Conservation (phyloP, 1,284 basidiomycete genomes). For the Ganoderma sinense region DNA sequence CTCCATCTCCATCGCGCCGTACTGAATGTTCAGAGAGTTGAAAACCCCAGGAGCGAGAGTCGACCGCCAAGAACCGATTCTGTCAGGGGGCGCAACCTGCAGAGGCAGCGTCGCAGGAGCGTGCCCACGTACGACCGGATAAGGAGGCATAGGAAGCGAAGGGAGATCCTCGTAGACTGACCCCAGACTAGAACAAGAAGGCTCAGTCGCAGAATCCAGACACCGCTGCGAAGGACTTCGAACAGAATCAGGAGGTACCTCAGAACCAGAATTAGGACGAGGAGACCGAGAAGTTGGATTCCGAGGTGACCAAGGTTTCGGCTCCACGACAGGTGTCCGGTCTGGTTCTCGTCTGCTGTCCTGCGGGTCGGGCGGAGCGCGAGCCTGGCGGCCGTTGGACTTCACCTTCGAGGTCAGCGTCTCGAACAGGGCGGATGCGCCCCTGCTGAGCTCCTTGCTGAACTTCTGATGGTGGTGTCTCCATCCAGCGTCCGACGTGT, state of each 20-base stretch:
- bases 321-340: constrained; percentile 19
- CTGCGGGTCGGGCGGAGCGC: no score
- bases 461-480: constrained; percentile 32
- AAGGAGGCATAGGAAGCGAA: constrained; percentile 16
- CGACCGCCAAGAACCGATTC: constrained; percentile 35
- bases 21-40: constrained; percentile 36
- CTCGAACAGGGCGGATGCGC: constrained; percentile 61
- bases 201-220: constrained; percentile 22
- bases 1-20: constrained; percentile 58
- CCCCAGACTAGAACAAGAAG: constrained; percentile 31
- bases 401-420: constrained; percentile 40
- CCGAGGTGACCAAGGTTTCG: constrained; percentile 10
- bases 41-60: constrained; percentile 36
- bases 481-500: constrained; percentile 46
- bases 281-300: background rate
- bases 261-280: constrained; percentile 1
- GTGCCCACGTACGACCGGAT: constrained; percentile 2
- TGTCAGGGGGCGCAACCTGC: constrained; percentile 4
- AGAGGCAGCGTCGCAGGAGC: background rate
- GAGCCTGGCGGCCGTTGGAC: background rate
- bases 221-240: constrained; percentile 9
- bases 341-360: constrained; percentile 5
- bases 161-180: constrained; percentile 34
- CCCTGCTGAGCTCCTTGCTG: constrained; percentile 52
- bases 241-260: background rate